These are phyloP conservation scores for Pisolithus marmoratus DNA, from an alignment of 768 basidiomycete species.

Conservation along the genomic window DNA sequence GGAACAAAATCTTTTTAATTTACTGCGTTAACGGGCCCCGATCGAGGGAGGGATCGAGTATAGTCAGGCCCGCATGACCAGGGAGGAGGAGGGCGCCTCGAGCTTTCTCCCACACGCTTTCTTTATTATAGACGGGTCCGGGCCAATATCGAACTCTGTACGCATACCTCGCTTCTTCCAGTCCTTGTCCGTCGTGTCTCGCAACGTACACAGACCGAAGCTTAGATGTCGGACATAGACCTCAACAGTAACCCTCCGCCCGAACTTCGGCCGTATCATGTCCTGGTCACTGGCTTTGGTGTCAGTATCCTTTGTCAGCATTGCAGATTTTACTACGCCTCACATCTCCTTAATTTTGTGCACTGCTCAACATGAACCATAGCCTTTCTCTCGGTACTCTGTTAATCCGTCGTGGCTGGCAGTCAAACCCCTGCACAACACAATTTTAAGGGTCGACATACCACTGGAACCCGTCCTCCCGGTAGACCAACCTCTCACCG, in stretches of 20 bases:
- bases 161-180: not conserved
- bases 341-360: conserved; percentile 14
- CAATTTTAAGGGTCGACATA: conserved; percentile 38
- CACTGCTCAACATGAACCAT: conserved; percentile 14
- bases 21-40: no score
- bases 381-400: conserved; percentile 53
- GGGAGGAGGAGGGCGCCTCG: no score
- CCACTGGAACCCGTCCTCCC: conserved; percentile 18
- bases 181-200: not conserved
- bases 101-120: no score
- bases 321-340: conserved; percentile 9
- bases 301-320: conserved; percentile 33
- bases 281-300: conserved; percentile 50
- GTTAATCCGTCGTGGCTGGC: conserved; percentile 73
- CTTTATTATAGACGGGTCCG: no score
- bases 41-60: no score
- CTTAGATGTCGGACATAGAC: conserved; percentile 29
- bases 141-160: no score
- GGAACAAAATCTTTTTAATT: no score
- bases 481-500: conserved; percentile 8
- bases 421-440: conserved; percentile 56
- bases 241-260: conserved; percentile 13
- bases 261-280: conserved; percentile 34
- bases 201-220: not conserved
- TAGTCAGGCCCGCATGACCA: no score